phyloP scores from a whole-genome alignment of 1,139 yeast species.

The Yamadazyma siamensis region DNA sequence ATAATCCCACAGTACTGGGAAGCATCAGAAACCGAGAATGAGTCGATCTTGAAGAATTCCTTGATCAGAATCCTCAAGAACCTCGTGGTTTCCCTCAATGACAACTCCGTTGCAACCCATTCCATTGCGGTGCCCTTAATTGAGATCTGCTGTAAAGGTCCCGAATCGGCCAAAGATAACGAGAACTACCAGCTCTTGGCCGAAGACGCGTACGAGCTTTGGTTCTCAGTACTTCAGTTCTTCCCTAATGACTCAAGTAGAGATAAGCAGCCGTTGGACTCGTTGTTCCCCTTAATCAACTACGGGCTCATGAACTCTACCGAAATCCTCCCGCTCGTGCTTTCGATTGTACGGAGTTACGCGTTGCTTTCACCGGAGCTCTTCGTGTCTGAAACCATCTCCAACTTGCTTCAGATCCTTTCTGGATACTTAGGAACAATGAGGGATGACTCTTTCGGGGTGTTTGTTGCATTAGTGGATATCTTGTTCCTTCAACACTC shows the following conservation, averaged over 20 bases:
- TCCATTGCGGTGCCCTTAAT: conserved; percentile 66
- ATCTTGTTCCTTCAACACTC: conserved; percentile 39
- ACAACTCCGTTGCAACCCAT: conserved; percentile 57
- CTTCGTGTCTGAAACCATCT: conserved; percentile 29
- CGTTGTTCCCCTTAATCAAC: conserved; percentile 46
- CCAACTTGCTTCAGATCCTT: conserved; percentile 48
- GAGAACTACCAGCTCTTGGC: conserved; percentile 55
- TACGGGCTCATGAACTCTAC: conserved; percentile 61
- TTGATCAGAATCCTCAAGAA: conserved; percentile 67
- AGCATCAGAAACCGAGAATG: conserved; percentile 44
- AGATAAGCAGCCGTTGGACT: conserved; percentile 18
- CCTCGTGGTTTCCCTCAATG: conserved; percentile 62
- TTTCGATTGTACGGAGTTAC: conserved; percentile 73
- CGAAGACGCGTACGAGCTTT: conserved; percentile 87
- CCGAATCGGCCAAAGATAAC: conserved; percentile 29
- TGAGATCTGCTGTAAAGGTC: conserved; percentile 58
- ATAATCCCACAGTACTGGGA: conserved; percentile 80
- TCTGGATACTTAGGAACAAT: conserved; percentile 56
- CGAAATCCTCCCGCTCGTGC: conserved; percentile 67
- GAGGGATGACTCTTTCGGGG: conserved; percentile 67
- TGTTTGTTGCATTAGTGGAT: conserved; percentile 59
- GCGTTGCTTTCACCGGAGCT: conserved; percentile 53
- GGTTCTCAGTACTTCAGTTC: conserved; percentile 70
- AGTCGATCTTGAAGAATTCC: conserved; percentile 69
- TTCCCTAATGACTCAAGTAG: conserved; percentile 27